Conservation (phyloP, 148 eudicot species). For the Vaccinium myrtillus region DNA sequence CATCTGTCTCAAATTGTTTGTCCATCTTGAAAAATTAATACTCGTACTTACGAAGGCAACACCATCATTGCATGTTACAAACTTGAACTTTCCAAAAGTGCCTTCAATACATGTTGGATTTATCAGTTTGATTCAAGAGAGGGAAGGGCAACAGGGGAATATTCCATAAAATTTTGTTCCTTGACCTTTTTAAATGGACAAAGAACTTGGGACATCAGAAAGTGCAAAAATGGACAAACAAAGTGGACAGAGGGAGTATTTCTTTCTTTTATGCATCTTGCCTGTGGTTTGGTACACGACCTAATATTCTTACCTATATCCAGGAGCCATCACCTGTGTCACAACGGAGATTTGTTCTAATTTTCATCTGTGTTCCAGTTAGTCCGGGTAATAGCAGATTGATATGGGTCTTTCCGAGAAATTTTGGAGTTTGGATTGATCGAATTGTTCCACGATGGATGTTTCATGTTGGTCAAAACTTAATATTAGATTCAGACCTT, state of each 20-base stretch:
- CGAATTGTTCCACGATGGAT: conserved; percentile 77
- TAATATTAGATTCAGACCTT: conserved; percentile 75
- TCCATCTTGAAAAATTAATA: not conserved
- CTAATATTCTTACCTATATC: conserved; percentile 1
- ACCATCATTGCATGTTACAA: not conserved
- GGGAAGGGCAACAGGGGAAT: not conserved
- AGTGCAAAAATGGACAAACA: too few relatives aligned
- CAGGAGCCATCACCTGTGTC: conserved; percentile 37
- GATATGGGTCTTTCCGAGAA: conserved; percentile 73
- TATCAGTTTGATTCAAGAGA: not conserved
- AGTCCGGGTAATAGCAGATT: conserved; percentile 86
- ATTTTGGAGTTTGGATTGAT: conserved; percentile 74
- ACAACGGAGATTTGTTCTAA: conserved; percentile 37
- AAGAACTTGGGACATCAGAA: not conserved
- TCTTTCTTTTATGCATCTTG: not conserved
- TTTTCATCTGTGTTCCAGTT: conserved; percentile 79
- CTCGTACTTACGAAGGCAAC: not conserved
- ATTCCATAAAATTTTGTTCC: not conserved
- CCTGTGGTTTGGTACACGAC: not conserved
- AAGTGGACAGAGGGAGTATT: not conserved
- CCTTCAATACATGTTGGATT: not conserved
- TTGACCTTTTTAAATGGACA: not conserved
- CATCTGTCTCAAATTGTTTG: not conserved
- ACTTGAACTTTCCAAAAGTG: not conserved
- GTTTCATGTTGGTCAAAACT: conserved; percentile 68